Conservation (phyloP, 1,139 yeast genomes). For the Nakaseomyces kungkrabaensis region DNA sequence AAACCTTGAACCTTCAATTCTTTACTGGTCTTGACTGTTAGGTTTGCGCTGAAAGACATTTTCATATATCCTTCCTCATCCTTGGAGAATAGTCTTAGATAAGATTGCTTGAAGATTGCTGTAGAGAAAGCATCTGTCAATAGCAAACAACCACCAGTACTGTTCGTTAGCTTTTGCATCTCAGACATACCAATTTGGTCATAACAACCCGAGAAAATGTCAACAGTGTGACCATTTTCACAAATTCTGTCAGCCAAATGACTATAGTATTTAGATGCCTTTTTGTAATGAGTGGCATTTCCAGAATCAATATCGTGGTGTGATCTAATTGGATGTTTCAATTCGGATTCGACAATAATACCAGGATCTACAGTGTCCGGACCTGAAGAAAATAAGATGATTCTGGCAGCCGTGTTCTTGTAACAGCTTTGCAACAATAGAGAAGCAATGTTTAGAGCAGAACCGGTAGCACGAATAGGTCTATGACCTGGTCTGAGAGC, state of each 20-base stretch:
- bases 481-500: constrained; percentile 79
- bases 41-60: constrained; percentile 80
- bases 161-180: constrained; percentile 81
- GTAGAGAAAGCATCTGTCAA: constrained; percentile 94
- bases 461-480: constrained; percentile 87
- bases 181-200: constrained; percentile 97
- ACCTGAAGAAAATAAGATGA: constrained; percentile 87
- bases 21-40: constrained; percentile 81
- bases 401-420: constrained; percentile 83
- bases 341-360: constrained; percentile 79
- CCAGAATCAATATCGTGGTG: constrained; percentile 92
- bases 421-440: constrained; percentile 76
- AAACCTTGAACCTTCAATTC: constrained; percentile 87
- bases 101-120: constrained; percentile 89
- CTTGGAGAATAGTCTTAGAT: constrained; percentile 74
- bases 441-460: constrained; percentile 80
- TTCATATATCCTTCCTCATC: constrained; percentile 76
- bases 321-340: constrained; percentile 93
- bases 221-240: constrained; percentile 78
- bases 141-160: constrained; percentile 88
- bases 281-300: constrained; percentile 82
- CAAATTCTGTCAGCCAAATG: constrained; percentile 63
- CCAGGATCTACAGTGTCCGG: constrained; percentile 96
- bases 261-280: constrained; percentile 82
- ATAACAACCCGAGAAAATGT: constrained; percentile 93